These are phyloP conservation scores for Artemisia argyi DNA, from an alignment of 129 eudicot genomes.

Conservation along the genomic window DNA sequence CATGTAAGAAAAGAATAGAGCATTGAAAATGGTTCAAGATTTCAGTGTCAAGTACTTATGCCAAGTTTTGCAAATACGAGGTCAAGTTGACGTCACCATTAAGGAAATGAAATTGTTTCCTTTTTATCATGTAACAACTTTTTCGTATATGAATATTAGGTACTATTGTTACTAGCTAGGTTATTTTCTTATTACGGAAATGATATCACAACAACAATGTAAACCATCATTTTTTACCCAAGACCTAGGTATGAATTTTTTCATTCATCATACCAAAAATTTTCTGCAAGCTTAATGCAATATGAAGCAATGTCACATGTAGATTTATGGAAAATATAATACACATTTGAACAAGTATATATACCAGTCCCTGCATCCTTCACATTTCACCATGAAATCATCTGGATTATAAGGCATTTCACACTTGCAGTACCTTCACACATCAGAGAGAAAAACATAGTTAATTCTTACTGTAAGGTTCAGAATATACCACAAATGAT, in stretches of 20 bases:
- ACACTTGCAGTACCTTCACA: constrained; percentile 23
- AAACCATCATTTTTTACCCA: neutral
- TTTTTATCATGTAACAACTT: too few species aligned
- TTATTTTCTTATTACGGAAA: neutral
- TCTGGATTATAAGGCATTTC: constrained; percentile 18
- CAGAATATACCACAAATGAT: neutral
- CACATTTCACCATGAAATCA: constrained; percentile 28
- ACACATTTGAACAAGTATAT: neutral
- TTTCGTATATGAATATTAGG: too few species aligned
- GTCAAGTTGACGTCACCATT: too few species aligned
- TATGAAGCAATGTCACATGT: neutral
- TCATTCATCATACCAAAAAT: too few species aligned
- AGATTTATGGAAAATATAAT: neutral
- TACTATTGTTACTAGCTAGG: too few species aligned
- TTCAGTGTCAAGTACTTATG: too few species aligned
- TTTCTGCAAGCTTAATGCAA: neutral
- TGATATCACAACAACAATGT: neutral
- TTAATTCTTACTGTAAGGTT: neutral
- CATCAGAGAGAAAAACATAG: neutral
- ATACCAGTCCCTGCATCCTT: constrained; percentile 25
- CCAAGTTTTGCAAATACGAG: too few species aligned
- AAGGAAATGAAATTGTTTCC: too few species aligned
- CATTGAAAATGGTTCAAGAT: too few species aligned
- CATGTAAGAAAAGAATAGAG: too few species aligned
- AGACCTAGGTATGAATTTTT: neutral